A percentile compares a stretch with the other conserved stretches of the same genome.
These are phyloP conservation scores for Russula sp. DNA, from an alignment of 768 basidiomycete genomes.

Conservation along the genomic window DNA sequence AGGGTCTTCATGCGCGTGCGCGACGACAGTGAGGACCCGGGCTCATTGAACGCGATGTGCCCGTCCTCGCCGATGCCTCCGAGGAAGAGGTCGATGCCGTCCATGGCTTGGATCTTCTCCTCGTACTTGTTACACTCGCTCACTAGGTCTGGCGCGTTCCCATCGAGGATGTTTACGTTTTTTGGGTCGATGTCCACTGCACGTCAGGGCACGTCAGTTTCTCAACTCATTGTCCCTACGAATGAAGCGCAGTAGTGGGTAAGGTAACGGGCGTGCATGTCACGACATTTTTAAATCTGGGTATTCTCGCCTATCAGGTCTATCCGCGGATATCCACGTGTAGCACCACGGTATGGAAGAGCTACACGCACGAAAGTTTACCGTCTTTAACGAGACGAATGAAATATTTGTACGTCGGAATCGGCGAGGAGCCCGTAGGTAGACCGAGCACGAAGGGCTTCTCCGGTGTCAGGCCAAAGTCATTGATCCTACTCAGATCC, in stretches of 20 bases:
- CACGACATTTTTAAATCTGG: slow-evolving; percentile 74
- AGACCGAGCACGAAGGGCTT: slow-evolving; percentile 82
- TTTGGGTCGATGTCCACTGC: slow-evolving; percentile 15
- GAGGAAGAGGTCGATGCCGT: too few species aligned
- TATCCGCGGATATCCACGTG: background rate
- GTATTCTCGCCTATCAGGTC: background rate
- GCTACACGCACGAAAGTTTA: slow-evolving; percentile 55
- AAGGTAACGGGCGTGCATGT: slow-evolving; percentile 36
- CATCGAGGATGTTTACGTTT: slow-evolving; percentile 72
- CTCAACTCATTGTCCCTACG: slow-evolving; percentile 1
- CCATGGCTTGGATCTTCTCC: slow-evolving; percentile 68
- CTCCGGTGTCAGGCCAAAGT: slow-evolving; percentile 64
- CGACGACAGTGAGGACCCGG: slow-evolving; percentile 78
- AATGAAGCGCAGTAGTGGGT: background rate
- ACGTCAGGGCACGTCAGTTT: background rate
- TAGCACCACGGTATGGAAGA: background rate
- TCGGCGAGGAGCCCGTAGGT: slow-evolving; percentile 83
- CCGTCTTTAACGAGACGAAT: slow-evolving; percentile 70
- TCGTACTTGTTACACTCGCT: slow-evolving; percentile 81
- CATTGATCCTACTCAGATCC: slow-evolving; percentile 53
- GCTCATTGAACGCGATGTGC: slow-evolving; percentile 91
- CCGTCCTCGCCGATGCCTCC: too few species aligned
- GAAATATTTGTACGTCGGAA: slow-evolving; percentile 83
- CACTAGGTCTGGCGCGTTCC: slow-evolving; percentile 68
- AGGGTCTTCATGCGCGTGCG: slow-evolving; percentile 90